Conservation (phyloP, 768 basidiomycete species). For the Infundibulicybe gibba region DNA sequence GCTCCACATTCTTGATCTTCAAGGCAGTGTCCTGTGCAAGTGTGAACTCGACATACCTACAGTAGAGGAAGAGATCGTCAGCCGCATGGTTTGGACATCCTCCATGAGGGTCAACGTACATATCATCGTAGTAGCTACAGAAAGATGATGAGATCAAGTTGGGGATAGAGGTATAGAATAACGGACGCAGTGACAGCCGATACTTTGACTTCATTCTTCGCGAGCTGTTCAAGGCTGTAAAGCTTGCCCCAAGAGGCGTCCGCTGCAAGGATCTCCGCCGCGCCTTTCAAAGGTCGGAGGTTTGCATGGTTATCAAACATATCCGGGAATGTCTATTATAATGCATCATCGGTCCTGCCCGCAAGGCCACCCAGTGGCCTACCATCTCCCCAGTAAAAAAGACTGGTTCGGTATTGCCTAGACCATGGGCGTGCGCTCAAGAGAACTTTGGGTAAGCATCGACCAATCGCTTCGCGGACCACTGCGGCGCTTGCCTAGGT, state of each 20-base stretch:
- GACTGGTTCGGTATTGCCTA: constrained; percentile 30
- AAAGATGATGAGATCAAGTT: background rate
- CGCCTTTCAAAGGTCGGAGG: constrained; percentile 44
- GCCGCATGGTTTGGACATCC: no score
- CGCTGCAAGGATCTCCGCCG: constrained; percentile 42
- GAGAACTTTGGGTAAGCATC: constrained; percentile 33
- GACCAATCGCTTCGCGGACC: constrained; percentile 42
- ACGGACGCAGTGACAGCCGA: constrained; percentile 44
- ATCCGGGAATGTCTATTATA: constrained; percentile 36
- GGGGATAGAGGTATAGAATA: constrained; percentile 11
- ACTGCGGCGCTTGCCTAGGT: constrained; percentile 35
- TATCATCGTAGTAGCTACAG: constrained; percentile 29
- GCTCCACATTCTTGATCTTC: constrained; percentile 42
- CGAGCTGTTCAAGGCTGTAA: constrained; percentile 41
- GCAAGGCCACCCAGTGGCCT: background rate
- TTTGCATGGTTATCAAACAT: constrained; percentile 47
- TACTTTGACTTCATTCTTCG: constrained; percentile 46
- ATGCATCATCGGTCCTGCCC: background rate
- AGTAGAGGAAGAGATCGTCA: constrained; percentile 22
- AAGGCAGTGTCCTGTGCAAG: constrained; percentile 41
- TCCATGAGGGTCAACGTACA: constrained; percentile 16
- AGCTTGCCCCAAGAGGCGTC: constrained; percentile 38
- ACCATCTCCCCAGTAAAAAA: constrained; percentile 54
- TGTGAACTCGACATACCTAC: constrained; percentile 47
- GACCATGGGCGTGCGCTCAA: constrained; percentile 35